Conservation (phyloP, 2,329 filamentous ascomycete species). For the Monosporascus sp. region DNA sequence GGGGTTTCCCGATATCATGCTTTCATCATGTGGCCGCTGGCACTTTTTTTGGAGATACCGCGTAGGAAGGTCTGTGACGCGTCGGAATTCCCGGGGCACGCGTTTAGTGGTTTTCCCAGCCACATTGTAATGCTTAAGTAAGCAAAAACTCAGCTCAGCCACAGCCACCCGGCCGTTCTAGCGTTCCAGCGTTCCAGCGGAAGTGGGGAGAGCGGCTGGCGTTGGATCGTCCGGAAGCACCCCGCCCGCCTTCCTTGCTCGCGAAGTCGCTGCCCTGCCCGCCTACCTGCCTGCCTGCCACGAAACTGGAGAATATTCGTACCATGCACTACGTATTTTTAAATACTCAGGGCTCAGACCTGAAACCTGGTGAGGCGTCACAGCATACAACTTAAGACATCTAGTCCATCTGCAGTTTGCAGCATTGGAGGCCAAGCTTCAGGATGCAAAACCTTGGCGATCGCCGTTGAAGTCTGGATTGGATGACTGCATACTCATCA, state of each 20-base stretch:
- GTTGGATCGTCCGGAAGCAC: too few species aligned
- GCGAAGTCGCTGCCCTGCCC: too few species aligned
- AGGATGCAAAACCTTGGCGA: neutral
- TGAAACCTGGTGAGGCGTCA: neutral
- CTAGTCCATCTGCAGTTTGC: neutral
- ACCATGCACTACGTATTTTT: too few species aligned
- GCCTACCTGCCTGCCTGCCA: too few species aligned
- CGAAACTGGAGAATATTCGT: too few species aligned
- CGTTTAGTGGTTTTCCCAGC: neutral
- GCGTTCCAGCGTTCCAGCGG: neutral
- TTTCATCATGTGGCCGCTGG: neutral
- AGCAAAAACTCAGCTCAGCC: neutral
- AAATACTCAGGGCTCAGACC: neutral
- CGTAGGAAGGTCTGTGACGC: neutral
- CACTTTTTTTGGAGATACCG: too few species aligned
- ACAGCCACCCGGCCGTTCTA: neutral
- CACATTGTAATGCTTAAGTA: neutral
- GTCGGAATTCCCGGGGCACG: neutral
- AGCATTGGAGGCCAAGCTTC: neutral
- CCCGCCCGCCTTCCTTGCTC: too few species aligned
- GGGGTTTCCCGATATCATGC: neutral
- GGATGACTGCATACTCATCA: neutral
- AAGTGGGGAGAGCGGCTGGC: neutral
- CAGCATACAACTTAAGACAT: neutral
- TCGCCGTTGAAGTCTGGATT: neutral